Conservation (phyloP, 2,329 filamentous ascomycete genomes). For the Fusarium mangiferae region DNA sequence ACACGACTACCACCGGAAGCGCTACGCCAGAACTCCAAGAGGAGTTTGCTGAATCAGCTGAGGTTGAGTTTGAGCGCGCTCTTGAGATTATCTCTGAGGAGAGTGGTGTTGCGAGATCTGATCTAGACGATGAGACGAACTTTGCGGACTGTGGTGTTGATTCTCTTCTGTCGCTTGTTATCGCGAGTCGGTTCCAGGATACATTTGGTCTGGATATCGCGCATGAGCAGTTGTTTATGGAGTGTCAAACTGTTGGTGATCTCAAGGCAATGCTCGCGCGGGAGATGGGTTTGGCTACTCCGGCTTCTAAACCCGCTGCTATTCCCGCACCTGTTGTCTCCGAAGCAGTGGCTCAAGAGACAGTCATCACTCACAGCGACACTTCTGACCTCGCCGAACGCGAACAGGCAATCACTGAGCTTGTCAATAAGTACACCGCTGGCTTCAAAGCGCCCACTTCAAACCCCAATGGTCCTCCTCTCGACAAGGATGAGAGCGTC, state of each 20-base stretch:
- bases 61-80: conserved; percentile 27
- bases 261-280: conserved; percentile 12
- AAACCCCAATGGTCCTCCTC: rapidly evolving
- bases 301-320: background rate
- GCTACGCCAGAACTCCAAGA: conserved; percentile 12
- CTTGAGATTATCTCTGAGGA: conserved; percentile 55
- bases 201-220: conserved; percentile 2
- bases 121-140: conserved; percentile 66
- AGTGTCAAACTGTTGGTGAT: conserved; percentile 19
- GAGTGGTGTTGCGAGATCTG: conserved; percentile 63
- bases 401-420: conserved; percentile 1
- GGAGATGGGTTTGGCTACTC: background rate
- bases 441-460: conserved; percentile 4
- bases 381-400: background rate
- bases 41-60: background rate
- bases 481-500: background rate
- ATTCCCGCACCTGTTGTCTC: background rate
- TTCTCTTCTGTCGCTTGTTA: conserved; percentile 68
- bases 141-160: conserved; percentile 70
- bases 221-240: conserved; percentile 30
- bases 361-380: background rate
- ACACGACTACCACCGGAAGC: background rate
- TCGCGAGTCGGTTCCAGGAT: conserved; percentile 66
- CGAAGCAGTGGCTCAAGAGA: background rate
- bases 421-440: conserved; percentile 11